A percentile compares a stretch with the other conserved stretches of the same genome.
phyloP scores from a whole-genome alignment of 192 early-diverging fungal genomes.

The Umbelopsis isabellina region DNA sequence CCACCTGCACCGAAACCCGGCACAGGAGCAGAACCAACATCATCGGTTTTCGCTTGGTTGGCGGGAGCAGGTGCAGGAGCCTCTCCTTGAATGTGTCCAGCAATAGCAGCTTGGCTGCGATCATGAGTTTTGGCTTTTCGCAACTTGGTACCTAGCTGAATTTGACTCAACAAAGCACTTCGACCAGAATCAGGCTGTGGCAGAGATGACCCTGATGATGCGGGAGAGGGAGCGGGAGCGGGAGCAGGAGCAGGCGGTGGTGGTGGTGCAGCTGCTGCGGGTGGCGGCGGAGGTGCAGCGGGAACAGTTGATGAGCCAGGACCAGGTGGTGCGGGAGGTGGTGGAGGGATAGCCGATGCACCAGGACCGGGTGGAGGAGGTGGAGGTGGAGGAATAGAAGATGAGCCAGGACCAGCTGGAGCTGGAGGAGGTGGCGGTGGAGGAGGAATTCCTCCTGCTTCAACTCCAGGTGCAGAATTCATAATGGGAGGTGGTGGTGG shows the following conservation, averaged over 20 bases:
- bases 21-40: conserved; percentile 15
- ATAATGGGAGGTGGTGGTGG: conserved; percentile 25
- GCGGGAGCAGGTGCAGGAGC: conserved; percentile 21
- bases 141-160: conserved; percentile 65
- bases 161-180: conserved; percentile 70
- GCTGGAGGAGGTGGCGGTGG: conserved; percentile 21
- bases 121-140: conserved; percentile 70
- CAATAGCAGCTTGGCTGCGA: conserved; percentile 50
- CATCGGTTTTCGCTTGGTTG: background rate
- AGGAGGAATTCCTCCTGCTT: conserved; percentile 8
- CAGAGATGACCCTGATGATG: background rate
- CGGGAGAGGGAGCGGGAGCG: conserved; percentile 18
- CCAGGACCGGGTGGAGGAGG: conserved; percentile 24
- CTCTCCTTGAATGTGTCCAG: conserved; percentile 49
- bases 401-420: conserved; percentile 22
- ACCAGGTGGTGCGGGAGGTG: conserved; percentile 11
- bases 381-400: conserved; percentile 23
- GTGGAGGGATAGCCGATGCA: conserved; percentile 16
- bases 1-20: conserved; percentile 47
- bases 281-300: conserved; percentile 1
- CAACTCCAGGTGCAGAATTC: background rate
- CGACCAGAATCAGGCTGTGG: conserved; percentile 34
- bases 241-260: conserved; percentile 16
- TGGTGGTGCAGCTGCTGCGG: conserved; percentile 4
- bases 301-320: conserved; percentile 21